phyloP scores from a whole-genome alignment of 2,329 filamentous ascomycete genomes.

The Epichloe coenophiala region DNA sequence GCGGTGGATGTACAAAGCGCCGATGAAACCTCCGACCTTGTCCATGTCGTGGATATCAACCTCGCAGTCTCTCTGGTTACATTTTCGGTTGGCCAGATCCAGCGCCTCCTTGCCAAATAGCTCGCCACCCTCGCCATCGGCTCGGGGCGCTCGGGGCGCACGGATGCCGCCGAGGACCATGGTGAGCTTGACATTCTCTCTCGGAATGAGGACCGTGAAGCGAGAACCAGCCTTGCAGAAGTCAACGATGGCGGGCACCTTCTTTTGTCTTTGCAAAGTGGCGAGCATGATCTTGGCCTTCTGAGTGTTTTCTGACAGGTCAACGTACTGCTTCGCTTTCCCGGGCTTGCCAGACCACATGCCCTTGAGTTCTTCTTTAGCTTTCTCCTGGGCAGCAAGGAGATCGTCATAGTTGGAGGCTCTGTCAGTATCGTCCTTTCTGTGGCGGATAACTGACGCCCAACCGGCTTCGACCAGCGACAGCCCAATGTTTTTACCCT shows the following conservation, averaged over 20 bases:
- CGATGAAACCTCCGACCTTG: constrained; percentile 96
- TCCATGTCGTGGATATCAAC: constrained; percentile 91
- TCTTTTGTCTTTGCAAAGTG: constrained; percentile 78
- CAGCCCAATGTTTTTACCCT: constrained; percentile 77
- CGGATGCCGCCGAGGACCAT: constrained; percentile 89
- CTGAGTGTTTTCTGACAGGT: constrained; percentile 84
- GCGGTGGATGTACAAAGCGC: constrained; percentile 81
- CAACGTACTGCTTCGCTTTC: constrained; percentile 68
- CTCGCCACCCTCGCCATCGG: constrained; percentile 65
- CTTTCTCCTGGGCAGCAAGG: constrained; percentile 64
- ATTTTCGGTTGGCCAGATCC: constrained; percentile 77
- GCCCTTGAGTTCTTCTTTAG: constrained; percentile 79
- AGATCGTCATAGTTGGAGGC: constrained; percentile 90
- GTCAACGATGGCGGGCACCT: constrained; percentile 84
- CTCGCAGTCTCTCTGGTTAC: constrained; percentile 89
- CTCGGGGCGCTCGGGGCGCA: constrained; percentile 71
- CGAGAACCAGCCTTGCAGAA: constrained; percentile 96
- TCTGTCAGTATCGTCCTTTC: constrained; percentile 86
- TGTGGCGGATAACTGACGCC: constrained; percentile 85
- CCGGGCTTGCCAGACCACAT: constrained; percentile 90
- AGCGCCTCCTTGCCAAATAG: constrained; percentile 91
- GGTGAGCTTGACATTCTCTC: constrained; percentile 88
- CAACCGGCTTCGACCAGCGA: constrained; percentile 83
- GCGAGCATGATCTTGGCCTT: constrained; percentile 92
- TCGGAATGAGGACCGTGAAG: constrained; percentile 82